phyloP scores from a whole-genome alignment of 139 green algal species.

The Chlamydomonas sp. region DNA sequence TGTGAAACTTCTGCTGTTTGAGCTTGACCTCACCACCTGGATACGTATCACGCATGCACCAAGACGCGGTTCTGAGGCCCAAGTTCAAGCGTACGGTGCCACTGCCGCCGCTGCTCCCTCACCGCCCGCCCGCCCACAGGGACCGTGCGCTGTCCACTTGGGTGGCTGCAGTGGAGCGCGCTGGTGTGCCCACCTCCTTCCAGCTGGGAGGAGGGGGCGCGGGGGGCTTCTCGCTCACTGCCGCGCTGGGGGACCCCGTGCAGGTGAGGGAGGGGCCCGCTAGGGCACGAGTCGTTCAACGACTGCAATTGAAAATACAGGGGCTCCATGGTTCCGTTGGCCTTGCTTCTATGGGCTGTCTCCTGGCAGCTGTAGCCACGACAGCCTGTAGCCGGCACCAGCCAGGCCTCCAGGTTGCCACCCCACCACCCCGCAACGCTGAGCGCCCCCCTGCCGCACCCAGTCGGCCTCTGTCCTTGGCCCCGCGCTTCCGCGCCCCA shows the following conservation, averaged over 20 bases:
- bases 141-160: slow-evolving; percentile 25
- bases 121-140: not conserved
- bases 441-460: no score
- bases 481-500: no score
- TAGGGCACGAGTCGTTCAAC: not conserved
- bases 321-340: no score
- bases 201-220: no score
- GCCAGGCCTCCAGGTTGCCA: not conserved
- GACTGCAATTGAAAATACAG: no score
- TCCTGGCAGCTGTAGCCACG: no score
- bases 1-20: not conserved
- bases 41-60: not conserved
- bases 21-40: not conserved
- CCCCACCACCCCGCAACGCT: not conserved
- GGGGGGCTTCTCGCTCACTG: slow-evolving; percentile 55
- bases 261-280: slow-evolving; percentile 37
- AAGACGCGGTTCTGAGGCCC: no score
- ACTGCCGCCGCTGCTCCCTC: no score
- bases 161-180: slow-evolving; percentile 20
- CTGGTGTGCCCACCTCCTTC: slow-evolving; percentile 3
- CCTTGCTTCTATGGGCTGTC: no score
- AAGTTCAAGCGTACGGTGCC: no score
- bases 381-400: no score
- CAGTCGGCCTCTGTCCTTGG: no score
- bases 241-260: slow-evolving; percentile 67